These are phyloP conservation scores for Penicillium psychrofluorescens DNA, from an alignment of 495 filamentous ascomycete species.

Conservation along the genomic window DNA sequence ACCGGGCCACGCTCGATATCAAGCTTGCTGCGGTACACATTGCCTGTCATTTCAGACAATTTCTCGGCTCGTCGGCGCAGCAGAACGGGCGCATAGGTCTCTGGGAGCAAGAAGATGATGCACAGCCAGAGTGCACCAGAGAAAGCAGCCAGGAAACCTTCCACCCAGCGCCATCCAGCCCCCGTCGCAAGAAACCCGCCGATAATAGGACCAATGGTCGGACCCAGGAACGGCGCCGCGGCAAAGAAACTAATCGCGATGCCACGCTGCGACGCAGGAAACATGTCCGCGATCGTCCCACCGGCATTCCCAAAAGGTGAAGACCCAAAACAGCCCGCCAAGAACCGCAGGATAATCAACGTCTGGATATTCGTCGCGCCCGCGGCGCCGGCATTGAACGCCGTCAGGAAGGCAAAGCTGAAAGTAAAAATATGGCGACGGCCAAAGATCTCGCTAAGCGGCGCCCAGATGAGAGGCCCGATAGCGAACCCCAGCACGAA, in stretches of 20 bases:
- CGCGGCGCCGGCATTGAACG: constrained; percentile 59
- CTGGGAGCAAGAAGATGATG: constrained; percentile 39
- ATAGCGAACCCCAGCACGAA: constrained; percentile 48
- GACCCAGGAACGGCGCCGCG: constrained; percentile 52
- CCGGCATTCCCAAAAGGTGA: constrained; percentile 63
- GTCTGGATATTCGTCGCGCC: constrained; percentile 52
- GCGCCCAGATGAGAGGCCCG: constrained; percentile 50
- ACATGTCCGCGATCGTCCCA: constrained; percentile 65
- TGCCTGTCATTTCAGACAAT: constrained; percentile 41
- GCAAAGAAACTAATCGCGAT: constrained; percentile 53
- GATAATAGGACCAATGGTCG: constrained; percentile 34
- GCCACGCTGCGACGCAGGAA: constrained; percentile 50
- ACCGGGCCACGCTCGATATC: constrained; percentile 26
- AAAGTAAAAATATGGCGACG: constrained; percentile 58
- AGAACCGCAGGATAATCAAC: constrained; percentile 61
- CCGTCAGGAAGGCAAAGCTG: constrained; percentile 52
- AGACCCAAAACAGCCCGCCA: constrained; percentile 66
- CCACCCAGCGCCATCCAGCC: constrained; percentile 58
- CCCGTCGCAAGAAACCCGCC: constrained; percentile 49
- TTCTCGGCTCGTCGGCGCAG: constrained; percentile 41
- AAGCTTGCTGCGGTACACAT: constrained; percentile 39
- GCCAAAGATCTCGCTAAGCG: constrained; percentile 55
- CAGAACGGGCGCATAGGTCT: constrained; percentile 50
- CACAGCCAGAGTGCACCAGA: constrained; percentile 42
- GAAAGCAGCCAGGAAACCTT: constrained; percentile 42